Evolutionary conservation across 768 basidiomycete genomes (phyloP).

Genomic region (Tephrocybe sp.): DNA sequence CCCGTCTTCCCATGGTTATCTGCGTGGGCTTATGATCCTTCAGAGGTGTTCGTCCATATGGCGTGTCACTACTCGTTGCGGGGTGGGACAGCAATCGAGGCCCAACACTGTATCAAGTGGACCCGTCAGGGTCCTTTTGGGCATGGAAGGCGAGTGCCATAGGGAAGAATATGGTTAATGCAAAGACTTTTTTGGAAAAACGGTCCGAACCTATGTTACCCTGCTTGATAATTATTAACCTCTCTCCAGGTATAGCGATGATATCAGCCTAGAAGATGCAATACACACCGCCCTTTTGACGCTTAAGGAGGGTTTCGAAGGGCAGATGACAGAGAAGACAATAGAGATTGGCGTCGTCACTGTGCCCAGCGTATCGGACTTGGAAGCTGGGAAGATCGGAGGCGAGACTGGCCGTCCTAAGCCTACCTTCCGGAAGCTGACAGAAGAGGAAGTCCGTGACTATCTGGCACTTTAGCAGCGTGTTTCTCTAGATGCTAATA

Average conservation of each 20-base stretch:
- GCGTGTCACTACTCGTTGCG: constrained; percentile 94
- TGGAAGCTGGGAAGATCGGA: constrained; percentile 71
- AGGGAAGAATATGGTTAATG: constrained; percentile 99
- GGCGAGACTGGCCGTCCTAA: constrained; percentile 68
- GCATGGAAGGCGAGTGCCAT: constrained; percentile 99
- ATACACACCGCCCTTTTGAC: constrained; percentile 98
- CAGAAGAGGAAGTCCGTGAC: constrained; percentile 96
- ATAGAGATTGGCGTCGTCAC: constrained; percentile 98
- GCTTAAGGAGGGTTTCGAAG: constrained; percentile 98
- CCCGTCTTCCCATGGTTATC: constrained; percentile 12
- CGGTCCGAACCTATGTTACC: constrained; percentile 42
- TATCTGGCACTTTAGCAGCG: constrained; percentile 77
- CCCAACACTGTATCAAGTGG: constrained; percentile 96
- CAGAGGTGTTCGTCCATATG: constrained; percentile 98
- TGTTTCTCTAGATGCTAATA: constrained; percentile 11
- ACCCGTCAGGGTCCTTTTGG: constrained; percentile 99
- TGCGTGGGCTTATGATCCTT: constrained; percentile 28
- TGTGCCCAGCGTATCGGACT: constrained; percentile 71
- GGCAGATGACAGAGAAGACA: constrained; percentile 99
- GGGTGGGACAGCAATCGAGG: constrained; percentile 97
- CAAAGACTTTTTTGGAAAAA: constrained; percentile 99
- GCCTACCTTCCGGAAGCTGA: constrained; percentile 92
- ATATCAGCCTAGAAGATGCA: constrained; percentile 97
- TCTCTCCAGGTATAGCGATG: constrained; percentile 88
- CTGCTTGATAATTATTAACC: constrained; percentile 9